phyloP scores from a whole-genome alignment of 164 flowering plant species.

The Umbellularia californica region DNA sequence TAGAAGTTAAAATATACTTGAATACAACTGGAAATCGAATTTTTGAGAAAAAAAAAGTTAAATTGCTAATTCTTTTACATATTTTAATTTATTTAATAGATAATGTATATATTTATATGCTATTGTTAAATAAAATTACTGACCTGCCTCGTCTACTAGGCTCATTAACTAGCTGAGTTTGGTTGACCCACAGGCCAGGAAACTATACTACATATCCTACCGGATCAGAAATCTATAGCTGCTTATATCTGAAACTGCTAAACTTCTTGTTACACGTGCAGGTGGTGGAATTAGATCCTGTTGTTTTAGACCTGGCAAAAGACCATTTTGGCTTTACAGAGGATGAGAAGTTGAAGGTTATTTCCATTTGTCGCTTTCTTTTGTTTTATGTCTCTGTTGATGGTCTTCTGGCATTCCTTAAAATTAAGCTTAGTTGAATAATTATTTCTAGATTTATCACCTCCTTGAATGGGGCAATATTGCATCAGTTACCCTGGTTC shows the following conservation, averaged over 20 bases:
- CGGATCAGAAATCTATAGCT: neutral
- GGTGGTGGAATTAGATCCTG: slow-evolving; percentile 92
- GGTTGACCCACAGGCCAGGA: too few species aligned
- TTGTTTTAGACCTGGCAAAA: slow-evolving; percentile 53
- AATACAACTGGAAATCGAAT: too few species aligned
- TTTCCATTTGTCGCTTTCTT: neutral
- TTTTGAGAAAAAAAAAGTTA: too few species aligned
- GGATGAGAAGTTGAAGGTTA: slow-evolving; percentile 68
- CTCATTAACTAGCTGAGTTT: too few species aligned
- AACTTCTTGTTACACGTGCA: slow-evolving; percentile 15
- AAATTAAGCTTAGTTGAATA: too few species aligned
- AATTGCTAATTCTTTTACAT: too few species aligned
- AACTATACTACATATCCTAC: neutral
- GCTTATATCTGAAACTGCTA: neutral
- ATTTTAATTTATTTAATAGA: too few species aligned
- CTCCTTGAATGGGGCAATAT: neutral
- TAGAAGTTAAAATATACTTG: too few species aligned
- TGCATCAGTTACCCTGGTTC: too few species aligned
- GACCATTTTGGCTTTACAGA: slow-evolving; percentile 65
- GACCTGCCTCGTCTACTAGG: too few species aligned
- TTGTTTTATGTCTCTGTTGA: neutral
- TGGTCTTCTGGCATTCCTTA: neutral
- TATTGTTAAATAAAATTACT: too few species aligned
- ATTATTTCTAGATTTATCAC: neutral
- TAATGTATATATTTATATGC: too few species aligned